Evolutionary conservation across 2,329 filamentous ascomycete genomes (phyloP).

Genomic region (Blastomyces gilchristii): DNA sequence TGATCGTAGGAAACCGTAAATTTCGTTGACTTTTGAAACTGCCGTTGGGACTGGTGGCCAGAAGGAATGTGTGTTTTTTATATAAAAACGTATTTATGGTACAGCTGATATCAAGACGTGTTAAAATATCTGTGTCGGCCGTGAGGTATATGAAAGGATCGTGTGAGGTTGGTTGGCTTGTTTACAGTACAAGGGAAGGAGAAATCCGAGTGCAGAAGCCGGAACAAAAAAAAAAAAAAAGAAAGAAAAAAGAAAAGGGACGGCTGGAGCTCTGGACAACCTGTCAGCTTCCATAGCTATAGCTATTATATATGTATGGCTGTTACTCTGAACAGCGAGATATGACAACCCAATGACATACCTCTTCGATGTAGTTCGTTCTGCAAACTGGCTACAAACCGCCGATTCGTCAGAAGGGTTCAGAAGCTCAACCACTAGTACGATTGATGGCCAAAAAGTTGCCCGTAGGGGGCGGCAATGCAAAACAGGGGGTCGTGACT

Average conservation of each 20-base stretch:
- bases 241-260: too few species aligned
- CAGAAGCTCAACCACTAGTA: constrained; percentile 16
- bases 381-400: constrained; percentile 3
- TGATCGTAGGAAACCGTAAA: background rate
- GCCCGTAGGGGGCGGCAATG: constrained; percentile 13
- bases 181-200: background rate
- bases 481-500: constrained; percentile 19
- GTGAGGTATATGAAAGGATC: constrained; percentile 2
- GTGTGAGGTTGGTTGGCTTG: constrained; percentile 1
- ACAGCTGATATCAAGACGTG: constrained; percentile 3
- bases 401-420: constrained; percentile 10
- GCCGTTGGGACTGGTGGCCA: background rate
- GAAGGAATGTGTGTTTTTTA: background rate
- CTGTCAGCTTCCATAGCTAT: constrained; percentile 10
- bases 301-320: background rate
- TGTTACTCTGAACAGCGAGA: background rate
- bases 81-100: constrained; percentile 4
- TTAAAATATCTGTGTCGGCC: background rate
- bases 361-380: constrained; percentile 8
- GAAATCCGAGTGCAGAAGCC: constrained; percentile 7
- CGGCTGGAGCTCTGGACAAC: constrained; percentile 6
- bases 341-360: constrained; percentile 13
- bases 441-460: constrained; percentile 19
- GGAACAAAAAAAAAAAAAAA: background rate
- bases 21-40: constrained; percentile 3